A percentile compares a stretch with the other conserved stretches of the same genome.
These are phyloP conservation scores for Diaporthe destruens DNA, from an alignment of 2,329 filamentous ascomycete species.

Conservation along the genomic window DNA sequence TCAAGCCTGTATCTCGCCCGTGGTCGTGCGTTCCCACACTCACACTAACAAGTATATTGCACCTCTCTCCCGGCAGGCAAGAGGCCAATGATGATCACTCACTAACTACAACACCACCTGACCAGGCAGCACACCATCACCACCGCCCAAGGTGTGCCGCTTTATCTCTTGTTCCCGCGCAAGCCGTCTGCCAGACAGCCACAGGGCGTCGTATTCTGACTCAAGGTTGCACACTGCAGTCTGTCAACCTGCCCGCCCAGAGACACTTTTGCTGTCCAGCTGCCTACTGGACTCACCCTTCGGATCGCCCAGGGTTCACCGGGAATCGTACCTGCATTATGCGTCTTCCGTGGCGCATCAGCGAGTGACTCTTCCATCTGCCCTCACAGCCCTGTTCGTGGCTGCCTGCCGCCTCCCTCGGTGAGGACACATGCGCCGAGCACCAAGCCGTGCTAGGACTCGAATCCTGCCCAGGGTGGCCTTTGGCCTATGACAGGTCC, in stretches of 20 bases:
- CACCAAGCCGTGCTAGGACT: constrained; percentile 9
- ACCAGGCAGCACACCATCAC: constrained; percentile 41
- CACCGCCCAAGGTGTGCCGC: constrained; percentile 6
- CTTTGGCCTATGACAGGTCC: constrained; percentile 9
- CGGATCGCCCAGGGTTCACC: constrained; percentile 32
- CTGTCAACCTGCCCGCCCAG: not conserved
- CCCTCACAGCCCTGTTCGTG: constrained; percentile 7
- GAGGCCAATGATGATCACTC: constrained; percentile 9
- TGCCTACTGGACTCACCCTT: constrained; percentile 20
- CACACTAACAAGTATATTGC: not conserved
- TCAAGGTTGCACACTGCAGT: constrained; percentile 33
- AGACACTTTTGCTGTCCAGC: constrained; percentile 18
- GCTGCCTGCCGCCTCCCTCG: constrained; percentile 29
- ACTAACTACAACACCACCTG: constrained; percentile 34
- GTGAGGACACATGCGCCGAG: constrained; percentile 1
- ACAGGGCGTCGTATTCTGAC: constrained; percentile 32
- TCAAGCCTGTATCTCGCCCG: not conserved
- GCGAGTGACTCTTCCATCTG: constrained; percentile 35
- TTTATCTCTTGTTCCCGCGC: constrained; percentile 35
- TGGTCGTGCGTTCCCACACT: not conserved
- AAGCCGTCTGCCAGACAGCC: constrained; percentile 32
- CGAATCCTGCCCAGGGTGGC: constrained; percentile 23
- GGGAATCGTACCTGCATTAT: constrained; percentile 42
- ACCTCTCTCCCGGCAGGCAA: constrained; percentile 35
- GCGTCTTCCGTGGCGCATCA: constrained; percentile 37